These are phyloP conservation scores for Neurospora tetraspora DNA, from an alignment of 495 filamentous ascomycete genomes.

Conservation along the genomic window DNA sequence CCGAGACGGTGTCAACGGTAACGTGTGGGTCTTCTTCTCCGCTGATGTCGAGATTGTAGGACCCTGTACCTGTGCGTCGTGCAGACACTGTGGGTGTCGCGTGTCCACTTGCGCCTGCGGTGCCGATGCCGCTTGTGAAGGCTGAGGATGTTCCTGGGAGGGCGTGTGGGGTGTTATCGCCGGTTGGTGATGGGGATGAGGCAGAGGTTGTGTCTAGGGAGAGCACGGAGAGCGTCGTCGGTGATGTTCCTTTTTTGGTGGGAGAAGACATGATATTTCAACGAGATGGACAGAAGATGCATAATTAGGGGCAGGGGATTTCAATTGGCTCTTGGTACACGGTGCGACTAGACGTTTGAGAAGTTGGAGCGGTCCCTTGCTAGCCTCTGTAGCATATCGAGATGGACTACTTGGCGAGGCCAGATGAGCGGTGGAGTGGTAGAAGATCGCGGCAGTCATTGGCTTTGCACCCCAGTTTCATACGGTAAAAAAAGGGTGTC, in stretches of 20 bases:
- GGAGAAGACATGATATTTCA: background rate
- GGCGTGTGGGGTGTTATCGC: background rate
- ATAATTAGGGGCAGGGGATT: background rate
- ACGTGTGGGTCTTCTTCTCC: background rate
- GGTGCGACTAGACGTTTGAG: background rate
- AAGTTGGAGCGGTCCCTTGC: background rate
- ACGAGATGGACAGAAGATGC: background rate
- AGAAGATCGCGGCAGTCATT: slow-evolving; percentile 1
- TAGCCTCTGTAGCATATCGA: background rate
- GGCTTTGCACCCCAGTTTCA: background rate
- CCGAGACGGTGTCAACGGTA: background rate
- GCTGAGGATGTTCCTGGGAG: background rate
- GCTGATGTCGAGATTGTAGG: background rate
- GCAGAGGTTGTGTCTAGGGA: background rate
- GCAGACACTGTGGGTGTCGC: slow-evolving; percentile 2
- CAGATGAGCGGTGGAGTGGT: slow-evolving; percentile 11
- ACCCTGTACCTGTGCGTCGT: background rate
- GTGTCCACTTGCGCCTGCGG: slow-evolving; percentile 3
- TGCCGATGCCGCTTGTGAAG: background rate
- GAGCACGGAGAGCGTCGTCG: background rate
- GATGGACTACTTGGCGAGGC: background rate
- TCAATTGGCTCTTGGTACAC: background rate
- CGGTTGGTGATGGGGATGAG: slow-evolving; percentile 1
- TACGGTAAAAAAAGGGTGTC: background rate
- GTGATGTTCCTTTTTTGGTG: background rate